Evolutionary conservation across 192 early-diverging fungal species (phyloP), one percentile per base, ranked within the genome.

Genomic region (Backusella mclennaniae): DNA sequence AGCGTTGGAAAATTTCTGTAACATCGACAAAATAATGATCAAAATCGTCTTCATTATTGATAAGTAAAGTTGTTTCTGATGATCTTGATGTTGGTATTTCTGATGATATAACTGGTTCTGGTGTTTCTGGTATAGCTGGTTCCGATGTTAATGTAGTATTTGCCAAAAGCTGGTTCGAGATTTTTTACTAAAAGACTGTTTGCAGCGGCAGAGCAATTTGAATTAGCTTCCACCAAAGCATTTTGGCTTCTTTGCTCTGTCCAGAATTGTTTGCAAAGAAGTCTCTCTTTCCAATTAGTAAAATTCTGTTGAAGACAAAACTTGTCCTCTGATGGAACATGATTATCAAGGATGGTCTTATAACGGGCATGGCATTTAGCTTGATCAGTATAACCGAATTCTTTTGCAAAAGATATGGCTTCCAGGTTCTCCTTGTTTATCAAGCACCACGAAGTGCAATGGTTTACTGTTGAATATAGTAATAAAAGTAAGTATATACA

Each of bases 1-100:
- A 73, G 23, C 36, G 17, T 73, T 7, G 72, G 72, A 73, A 73
- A 73, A 73, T 3, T 1, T 53, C 38, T 38, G 49, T 35, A 41
- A 39, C 21, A 26, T 56, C 72, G 36, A n/a, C 19, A n/a, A 71
- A 46, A 21, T 46, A 71, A 53, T 73, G 71, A 23, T 56, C 6
- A 73, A 21, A 49, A 73, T 73, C 46, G 52, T 21, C 33, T 36
- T 35, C 44, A 31, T 72, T 35, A 36, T 7, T 67, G 66, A 52
- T 6, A 52, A 52, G 0, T 52, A 42, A 42, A 42, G 41, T 14
- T 42, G 41, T 11, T 44, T 44, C 42, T 44, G 42, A 4, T 0
- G 36, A 38, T 38, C 0, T 38, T 38, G 36, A 1, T 38, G 36
- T 38, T 38, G 36, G 36, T 38, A 38, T 38, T 38, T 38, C 36